These are phyloP conservation scores for Lactuca sativa DNA, from an alignment of 129 eudicot genomes.

Conservation along the genomic window DNA sequence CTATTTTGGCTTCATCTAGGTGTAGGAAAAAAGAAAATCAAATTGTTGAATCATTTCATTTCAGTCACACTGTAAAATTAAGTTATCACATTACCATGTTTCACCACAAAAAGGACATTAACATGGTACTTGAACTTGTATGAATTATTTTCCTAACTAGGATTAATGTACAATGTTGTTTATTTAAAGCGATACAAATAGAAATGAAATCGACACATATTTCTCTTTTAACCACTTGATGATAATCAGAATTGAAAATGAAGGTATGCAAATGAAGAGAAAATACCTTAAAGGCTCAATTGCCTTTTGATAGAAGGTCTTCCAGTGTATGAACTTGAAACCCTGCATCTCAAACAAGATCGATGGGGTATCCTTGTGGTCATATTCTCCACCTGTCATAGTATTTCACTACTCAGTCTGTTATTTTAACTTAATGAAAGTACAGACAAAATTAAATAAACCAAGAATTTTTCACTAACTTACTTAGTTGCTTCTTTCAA, in stretches of 20 bases:
- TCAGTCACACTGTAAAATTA: constrained; percentile 17
- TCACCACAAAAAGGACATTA: background rate
- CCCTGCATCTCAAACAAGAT: constrained; percentile 28
- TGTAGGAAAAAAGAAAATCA: constrained; percentile 11
- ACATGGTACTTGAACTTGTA: background rate
- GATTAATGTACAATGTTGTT: constrained; percentile 15
- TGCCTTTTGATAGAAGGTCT: constrained; percentile 22
- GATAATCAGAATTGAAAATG: too few relatives aligned
- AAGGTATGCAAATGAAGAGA: too few relatives aligned
- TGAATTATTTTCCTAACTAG: constrained; percentile 1
- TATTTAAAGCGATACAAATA: background rate
- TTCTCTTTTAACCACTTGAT: background rate
- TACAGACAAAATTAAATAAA: background rate
- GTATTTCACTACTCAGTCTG: background rate
- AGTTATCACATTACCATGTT: constrained; percentile 8
- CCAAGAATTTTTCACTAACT: constrained; percentile 16
- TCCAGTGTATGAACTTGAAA: constrained; percentile 33
- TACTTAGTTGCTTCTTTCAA: constrained; percentile 47
- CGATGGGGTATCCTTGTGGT: constrained; percentile 34
- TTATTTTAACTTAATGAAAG: too few relatives aligned
- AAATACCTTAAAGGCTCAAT: constrained; percentile 20
- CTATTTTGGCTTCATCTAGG: too few relatives aligned
- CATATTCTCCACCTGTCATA: constrained; percentile 49
- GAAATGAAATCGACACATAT: background rate
- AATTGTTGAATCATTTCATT: constrained; percentile 16